phyloP scores from a whole-genome alignment of 1,284 basidiomycete species.

The Wallemia ichthyophaga region DNA sequence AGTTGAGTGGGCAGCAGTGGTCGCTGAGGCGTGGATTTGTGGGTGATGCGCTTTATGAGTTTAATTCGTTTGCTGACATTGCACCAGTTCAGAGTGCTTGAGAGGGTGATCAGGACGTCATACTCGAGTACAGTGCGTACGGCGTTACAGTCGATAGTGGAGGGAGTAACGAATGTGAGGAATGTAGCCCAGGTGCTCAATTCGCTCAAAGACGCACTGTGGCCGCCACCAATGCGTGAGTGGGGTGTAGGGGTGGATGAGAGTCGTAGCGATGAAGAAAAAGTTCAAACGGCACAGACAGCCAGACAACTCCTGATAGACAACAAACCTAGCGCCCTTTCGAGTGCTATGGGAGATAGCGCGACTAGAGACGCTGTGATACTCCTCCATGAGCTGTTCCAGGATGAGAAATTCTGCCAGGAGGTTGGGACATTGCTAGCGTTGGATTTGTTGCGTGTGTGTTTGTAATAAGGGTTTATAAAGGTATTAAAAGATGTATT shows the following conservation, averaged over 20 bases:
- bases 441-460: background rate
- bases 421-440: background rate
- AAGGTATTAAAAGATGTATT: background rate
- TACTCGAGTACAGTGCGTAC: background rate
- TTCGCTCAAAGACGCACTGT: background rate
- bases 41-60: too few species aligned
- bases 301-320: background rate
- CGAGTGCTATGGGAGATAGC: background rate
- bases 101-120: background rate
- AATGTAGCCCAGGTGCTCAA: background rate
- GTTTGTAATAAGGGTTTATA: background rate
- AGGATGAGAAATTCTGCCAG: background rate
- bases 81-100: background rate
- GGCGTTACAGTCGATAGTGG: background rate
- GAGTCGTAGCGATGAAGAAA: background rate
- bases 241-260: background rate
- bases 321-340: background rate
- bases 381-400: background rate
- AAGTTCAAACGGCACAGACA: background rate
- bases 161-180: background rate
- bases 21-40: background rate
- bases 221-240: background rate
- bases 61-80: too few species aligned
- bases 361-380: background rate
- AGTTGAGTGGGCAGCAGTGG: background rate